phyloP scores from a whole-genome alignment of 2,329 filamentous ascomycete genomes.

The Colletotrichum gloeosporioides region DNA sequence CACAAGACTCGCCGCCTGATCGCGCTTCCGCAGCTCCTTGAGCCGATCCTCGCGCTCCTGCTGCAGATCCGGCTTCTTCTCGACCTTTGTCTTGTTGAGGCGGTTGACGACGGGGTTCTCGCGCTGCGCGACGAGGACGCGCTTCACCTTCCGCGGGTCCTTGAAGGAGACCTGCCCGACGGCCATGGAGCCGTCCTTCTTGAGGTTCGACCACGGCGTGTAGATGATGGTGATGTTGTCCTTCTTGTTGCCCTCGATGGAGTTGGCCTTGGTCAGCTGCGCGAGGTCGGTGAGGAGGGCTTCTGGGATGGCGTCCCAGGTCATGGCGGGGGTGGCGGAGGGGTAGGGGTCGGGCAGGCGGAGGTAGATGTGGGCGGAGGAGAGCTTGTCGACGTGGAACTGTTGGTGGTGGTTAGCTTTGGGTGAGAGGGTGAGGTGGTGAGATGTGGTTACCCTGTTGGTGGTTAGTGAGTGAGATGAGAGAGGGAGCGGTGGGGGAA shows the following conservation, averaged over 20 bases:
- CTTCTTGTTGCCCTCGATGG: constrained; percentile 99
- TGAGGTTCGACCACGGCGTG: constrained; percentile 95
- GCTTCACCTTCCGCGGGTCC: constrained; percentile 83
- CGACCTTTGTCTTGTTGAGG: constrained; percentile 95
- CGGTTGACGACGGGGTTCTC: constrained; percentile 94
- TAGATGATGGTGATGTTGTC: constrained; percentile 97
- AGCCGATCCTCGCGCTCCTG: constrained; percentile 82
- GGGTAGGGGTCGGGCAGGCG: constrained; percentile 73
- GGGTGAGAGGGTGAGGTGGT: no score
- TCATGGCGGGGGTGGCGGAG: background rate
- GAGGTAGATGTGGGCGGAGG: constrained; percentile 95
- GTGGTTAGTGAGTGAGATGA: background rate
- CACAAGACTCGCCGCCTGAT: constrained; percentile 66
- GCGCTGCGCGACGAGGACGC: constrained; percentile 77
- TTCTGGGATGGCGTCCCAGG: constrained; percentile 81
- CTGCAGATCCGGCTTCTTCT: constrained; percentile 83
- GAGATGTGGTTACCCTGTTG: constrained; percentile 35
- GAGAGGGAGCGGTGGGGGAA: constrained; percentile 10
- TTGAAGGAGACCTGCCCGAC: constrained; percentile 95
- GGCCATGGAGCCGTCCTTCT: constrained; percentile 95
- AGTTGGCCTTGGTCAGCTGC: constrained; percentile 98
- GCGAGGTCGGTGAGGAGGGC: constrained; percentile 84
- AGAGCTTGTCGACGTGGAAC: constrained; percentile 98
- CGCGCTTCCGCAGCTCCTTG: constrained; percentile 73
- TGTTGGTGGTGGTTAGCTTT: constrained; percentile 39